Percentiles rank a stretch among this genome's conserved stretches.
These are phyloP conservation scores for Pseudogymnoascus sp. DNA, from an alignment of 2,329 filamentous ascomycete species.

Conservation along the genomic window DNA sequence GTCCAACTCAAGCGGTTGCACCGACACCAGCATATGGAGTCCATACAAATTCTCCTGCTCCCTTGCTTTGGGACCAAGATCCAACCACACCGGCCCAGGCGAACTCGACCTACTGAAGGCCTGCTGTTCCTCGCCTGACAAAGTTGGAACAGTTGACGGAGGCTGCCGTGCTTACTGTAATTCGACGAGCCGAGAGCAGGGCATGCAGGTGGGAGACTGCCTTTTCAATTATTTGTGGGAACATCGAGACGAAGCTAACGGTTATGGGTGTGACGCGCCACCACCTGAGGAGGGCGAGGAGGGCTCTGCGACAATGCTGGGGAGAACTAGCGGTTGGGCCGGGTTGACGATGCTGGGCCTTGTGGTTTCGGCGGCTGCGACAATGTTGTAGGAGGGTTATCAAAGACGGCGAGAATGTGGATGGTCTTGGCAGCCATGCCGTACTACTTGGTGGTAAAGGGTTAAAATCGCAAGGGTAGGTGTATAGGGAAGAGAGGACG, in stretches of 20 bases:
- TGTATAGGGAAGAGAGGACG: not conserved
- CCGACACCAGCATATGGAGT: too few species aligned
- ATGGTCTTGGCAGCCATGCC: not conserved
- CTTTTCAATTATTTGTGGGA: too few species aligned
- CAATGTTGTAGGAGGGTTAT: not conserved
- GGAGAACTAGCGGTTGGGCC: not conserved
- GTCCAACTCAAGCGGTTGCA: not conserved
- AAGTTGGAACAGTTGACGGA: not conserved
- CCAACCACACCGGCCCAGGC: not conserved
- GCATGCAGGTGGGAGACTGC: not conserved
- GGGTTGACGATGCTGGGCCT: not conserved
- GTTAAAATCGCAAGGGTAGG: not conserved
- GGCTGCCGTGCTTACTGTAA: not conserved
- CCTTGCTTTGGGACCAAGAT: too few species aligned
- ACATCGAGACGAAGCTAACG: too few species aligned
- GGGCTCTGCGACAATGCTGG: not conserved
- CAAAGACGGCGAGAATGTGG: not conserved
- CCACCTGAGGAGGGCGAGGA: too few species aligned
- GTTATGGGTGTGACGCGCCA: too few species aligned
- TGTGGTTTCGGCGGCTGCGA: not conserved
- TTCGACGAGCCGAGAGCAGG: not conserved
- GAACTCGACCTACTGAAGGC: not conserved
- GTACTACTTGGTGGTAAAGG: not conserved
- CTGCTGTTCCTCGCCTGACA: not conserved
- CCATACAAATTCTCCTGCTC: too few species aligned